Evolutionary conservation across 352 stramenopile species (phyloP).

Genomic region (Discostella stelligera): DNA sequence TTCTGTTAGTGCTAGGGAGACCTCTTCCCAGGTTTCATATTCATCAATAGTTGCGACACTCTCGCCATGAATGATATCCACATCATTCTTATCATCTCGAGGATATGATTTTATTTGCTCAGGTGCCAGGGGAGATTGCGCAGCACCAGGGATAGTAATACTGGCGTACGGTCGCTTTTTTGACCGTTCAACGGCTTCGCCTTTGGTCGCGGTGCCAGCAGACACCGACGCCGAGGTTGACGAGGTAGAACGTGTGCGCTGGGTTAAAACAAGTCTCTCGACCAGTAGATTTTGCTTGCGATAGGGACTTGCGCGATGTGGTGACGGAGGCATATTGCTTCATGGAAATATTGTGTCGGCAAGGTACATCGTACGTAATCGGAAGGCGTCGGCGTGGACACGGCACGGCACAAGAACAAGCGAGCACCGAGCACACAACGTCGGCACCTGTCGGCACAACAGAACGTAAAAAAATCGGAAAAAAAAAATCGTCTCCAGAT

Average conservation of each 20-base stretch:
- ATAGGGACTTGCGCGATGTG: slow-evolving; percentile 2
- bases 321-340: background rate
- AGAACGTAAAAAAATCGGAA: no score
- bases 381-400: no score
- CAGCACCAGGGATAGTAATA: background rate
- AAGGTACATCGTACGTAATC: no score
- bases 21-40: slow-evolving; percentile 23
- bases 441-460: no score
- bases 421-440: no score
- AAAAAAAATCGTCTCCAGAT: no score
- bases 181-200: background rate
- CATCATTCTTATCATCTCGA: background rate
- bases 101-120: background rate
- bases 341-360: no score
- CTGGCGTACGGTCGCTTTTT: background rate
- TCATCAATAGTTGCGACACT: slow-evolving; percentile 13
- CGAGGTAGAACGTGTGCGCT: background rate
- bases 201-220: background rate
- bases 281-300: background rate
- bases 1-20: slow-evolving; percentile 19
- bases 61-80: no score
- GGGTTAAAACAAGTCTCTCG: background rate
- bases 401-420: no score
- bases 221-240: background rate
- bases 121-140: background rate